A percentile compares a stretch with the other conserved stretches of the same genome.
phyloP scores from a whole-genome alignment of 176 grass and related monocot genomes.

The Oryza nivara region DNA sequence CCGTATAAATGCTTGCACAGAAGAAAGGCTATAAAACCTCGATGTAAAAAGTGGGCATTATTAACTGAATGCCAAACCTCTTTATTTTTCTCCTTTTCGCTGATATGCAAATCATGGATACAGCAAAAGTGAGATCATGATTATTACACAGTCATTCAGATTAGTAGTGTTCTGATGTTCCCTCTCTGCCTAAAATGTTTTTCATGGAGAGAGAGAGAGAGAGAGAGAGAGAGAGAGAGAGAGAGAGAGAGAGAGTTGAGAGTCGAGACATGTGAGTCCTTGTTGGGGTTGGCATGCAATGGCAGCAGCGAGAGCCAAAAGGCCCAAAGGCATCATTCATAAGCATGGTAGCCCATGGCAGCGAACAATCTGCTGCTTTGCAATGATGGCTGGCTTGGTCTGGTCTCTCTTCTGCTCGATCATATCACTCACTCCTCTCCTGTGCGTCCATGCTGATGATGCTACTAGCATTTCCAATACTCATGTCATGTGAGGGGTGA shows the following conservation, averaged over 20 bases:
- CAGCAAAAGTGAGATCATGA: conserved; percentile 21
- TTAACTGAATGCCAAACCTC: background rate
- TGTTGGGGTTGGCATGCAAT: background rate
- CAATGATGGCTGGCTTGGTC: conserved; percentile 46
- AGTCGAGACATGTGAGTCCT: conserved; percentile 24
- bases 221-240: background rate
- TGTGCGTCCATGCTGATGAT: background rate
- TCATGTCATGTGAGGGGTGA: conserved; percentile 34
- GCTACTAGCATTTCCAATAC: background rate
- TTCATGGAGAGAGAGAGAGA: background rate
- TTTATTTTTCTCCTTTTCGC: conserved; percentile 7
- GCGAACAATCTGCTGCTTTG: conserved; percentile 41
- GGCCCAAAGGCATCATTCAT: background rate
- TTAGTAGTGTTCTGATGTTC: background rate
- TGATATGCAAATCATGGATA: conserved; percentile 29
- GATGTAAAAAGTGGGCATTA: conserved; percentile 7
- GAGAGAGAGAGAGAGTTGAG: background rate
- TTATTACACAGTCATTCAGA: conserved; percentile 22
- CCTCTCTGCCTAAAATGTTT: background rate
- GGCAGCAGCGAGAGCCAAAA: background rate
- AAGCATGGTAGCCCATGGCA: conserved; percentile 42
- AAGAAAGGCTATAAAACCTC: conserved; percentile 10
- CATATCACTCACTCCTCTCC: background rate
- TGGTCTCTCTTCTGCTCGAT: background rate
- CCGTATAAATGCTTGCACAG: conserved; percentile 9